phyloP scores from a whole-genome alignment of 2,329 filamentous ascomycete genomes.

The Penicillium thymicola region DNA sequence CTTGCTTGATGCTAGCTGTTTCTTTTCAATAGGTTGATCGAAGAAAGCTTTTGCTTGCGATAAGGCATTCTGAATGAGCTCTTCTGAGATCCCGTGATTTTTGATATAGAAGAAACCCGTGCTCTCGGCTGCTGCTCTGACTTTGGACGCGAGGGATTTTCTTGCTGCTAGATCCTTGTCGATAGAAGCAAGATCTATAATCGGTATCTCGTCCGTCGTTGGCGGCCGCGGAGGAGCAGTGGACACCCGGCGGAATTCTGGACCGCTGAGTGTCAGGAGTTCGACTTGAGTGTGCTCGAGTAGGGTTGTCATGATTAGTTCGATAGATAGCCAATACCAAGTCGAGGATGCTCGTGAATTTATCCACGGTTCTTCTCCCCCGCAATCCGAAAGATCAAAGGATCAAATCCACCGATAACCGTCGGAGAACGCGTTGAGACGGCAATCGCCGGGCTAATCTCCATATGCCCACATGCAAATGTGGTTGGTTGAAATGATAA shows the following conservation, averaged over 20 bases:
- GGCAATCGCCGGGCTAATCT: not conserved
- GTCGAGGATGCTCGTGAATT: not conserved
- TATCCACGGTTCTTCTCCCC: not conserved
- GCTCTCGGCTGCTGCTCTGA: conserved; percentile 48
- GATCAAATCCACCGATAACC: not conserved
- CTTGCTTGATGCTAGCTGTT: conserved; percentile 36
- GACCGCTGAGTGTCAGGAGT: conserved; percentile 45
- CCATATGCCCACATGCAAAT: not conserved
- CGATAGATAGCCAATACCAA: not conserved
- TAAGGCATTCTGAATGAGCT: conserved; percentile 19
- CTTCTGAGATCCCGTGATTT: conserved; percentile 48
- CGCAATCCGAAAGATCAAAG: not conserved
- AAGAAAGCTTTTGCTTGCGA: conserved; percentile 43
- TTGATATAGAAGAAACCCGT: conserved; percentile 57
- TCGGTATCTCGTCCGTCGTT: conserved; percentile 49
- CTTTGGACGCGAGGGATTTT: conserved; percentile 40
- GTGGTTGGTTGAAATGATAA: not conserved
- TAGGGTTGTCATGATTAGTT: conserved; percentile 2
- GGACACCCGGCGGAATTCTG: conserved; percentile 45
- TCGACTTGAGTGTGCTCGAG: conserved; percentile 41
- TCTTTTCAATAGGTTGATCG: conserved; percentile 45
- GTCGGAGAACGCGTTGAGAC: not conserved
- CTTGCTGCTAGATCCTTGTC: conserved; percentile 37
- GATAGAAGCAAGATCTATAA: conserved; percentile 51
- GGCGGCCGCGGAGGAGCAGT: conserved; percentile 42